phyloP scores from a whole-genome alignment of 768 basidiomycete species.

The Tricholoma flavovirens region DNA sequence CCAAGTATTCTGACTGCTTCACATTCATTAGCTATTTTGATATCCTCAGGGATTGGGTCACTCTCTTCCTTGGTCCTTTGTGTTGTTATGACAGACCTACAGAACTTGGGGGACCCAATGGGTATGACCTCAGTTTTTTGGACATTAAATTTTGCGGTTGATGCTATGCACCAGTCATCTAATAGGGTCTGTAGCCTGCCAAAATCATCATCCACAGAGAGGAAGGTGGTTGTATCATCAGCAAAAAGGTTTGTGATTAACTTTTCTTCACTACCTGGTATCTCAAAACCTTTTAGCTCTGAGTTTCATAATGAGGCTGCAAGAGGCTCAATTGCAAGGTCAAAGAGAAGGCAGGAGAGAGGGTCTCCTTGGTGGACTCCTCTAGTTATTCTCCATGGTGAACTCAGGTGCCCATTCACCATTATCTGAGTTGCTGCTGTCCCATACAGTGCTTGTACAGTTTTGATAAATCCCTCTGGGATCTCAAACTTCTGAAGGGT shows the following conservation, averaged over 20 bases:
- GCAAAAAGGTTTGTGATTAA: constrained; percentile 32
- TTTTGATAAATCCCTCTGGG: neutral
- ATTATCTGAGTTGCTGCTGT: constrained; percentile 2
- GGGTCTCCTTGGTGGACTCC: constrained; percentile 29
- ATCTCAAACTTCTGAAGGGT: constrained; percentile 9
- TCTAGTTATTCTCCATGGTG: constrained; percentile 1
- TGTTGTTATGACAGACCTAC: constrained; percentile 4
- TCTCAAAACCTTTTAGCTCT: constrained; percentile 20
- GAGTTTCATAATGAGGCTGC: constrained; percentile 25
- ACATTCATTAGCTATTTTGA: constrained; percentile 25
- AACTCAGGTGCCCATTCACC: constrained; percentile 7
- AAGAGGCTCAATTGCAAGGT: constrained; percentile 36
- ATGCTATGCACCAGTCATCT: constrained; percentile 32
- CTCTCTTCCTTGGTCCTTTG: constrained; percentile 1
- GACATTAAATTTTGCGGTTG: constrained; percentile 36
- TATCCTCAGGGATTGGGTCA: constrained; percentile 9
- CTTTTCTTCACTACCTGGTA: constrained; percentile 11
- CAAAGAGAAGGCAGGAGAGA: constrained; percentile 33
- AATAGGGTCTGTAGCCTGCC: constrained; percentile 22
- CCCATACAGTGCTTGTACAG: neutral
- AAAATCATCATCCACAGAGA: constrained; percentile 24
- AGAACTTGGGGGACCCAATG: constrained; percentile 18
- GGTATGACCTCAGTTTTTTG: constrained; percentile 36
- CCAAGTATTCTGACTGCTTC: constrained; percentile 26
- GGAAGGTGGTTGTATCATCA: constrained; percentile 35